These are phyloP conservation scores for Zalaria sp. DNA, from an alignment of 2,329 filamentous ascomycete species.

Conservation along the genomic window DNA sequence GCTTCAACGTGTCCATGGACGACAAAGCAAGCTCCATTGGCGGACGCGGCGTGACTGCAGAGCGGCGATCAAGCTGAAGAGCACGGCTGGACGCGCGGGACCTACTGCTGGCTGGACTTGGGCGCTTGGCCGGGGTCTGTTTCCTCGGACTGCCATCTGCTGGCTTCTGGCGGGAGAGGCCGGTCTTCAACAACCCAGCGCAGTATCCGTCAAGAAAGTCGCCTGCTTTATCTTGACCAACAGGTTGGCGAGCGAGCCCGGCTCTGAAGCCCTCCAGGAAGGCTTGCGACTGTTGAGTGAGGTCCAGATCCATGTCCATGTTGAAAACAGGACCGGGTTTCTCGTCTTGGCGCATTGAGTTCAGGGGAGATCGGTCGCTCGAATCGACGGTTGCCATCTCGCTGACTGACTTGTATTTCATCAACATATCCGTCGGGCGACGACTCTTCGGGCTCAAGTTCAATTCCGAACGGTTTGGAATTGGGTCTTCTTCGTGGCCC, in stretches of 20 bases:
- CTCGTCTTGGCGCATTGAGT: neutral
- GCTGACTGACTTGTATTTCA: slow-evolving; percentile 3
- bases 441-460: slow-evolving; percentile 7
- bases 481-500: slow-evolving; percentile 1
- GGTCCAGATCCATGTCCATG: slow-evolving; percentile 8
- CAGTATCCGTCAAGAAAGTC: slow-evolving; percentile 21
- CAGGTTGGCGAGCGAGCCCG: slow-evolving; percentile 15
- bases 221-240: slow-evolving; percentile 12
- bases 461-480: slow-evolving; percentile 5
- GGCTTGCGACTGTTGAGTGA: slow-evolving; percentile 12
- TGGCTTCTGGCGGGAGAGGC: neutral
- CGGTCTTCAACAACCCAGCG: slow-evolving; percentile 16
- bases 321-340: neutral
- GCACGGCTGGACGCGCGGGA: neutral
- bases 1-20: slow-evolving; percentile 16
- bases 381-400: neutral
- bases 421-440: slow-evolving; percentile 1
- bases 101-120: neutral
- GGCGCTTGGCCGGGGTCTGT: neutral
- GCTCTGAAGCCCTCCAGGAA: slow-evolving; percentile 18
- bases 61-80: neutral
- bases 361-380: neutral
- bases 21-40: slow-evolving; percentile 11
- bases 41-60: slow-evolving; percentile 1
- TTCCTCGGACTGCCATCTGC: neutral